A percentile compares a stretch with the other conserved stretches of the same genome.
phyloP scores from a whole-genome alignment of 1,284 basidiomycete genomes.

The Calocybe gambosa region DNA sequence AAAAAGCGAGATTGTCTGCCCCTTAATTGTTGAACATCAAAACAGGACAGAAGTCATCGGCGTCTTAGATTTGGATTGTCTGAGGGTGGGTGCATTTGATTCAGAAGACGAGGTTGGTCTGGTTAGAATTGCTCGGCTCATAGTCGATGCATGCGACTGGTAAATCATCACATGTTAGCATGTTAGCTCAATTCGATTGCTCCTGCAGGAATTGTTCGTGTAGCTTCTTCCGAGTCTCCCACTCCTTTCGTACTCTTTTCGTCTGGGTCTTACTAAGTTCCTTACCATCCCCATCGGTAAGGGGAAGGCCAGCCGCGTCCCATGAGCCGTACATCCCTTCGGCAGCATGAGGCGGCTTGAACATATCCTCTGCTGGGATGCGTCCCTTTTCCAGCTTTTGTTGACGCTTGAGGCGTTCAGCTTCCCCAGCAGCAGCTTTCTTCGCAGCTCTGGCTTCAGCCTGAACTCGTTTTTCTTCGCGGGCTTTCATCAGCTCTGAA shows the following conservation, averaged over 20 bases:
- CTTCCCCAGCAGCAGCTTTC: slow-evolving; percentile 71
- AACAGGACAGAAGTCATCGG: slow-evolving; percentile 47
- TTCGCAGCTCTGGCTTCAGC: slow-evolving; percentile 76
- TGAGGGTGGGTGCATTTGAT: slow-evolving; percentile 65
- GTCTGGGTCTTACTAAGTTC: slow-evolving; percentile 79
- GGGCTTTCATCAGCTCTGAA: slow-evolving; percentile 73
- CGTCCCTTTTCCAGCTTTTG: slow-evolving; percentile 85
- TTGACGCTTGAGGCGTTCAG: slow-evolving; percentile 72
- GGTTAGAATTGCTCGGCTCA: slow-evolving; percentile 65
- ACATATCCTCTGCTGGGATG: slow-evolving; percentile 71
- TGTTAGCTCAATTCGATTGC: slow-evolving; percentile 19
- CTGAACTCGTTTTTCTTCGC: slow-evolving; percentile 85
- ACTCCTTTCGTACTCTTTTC: slow-evolving; percentile 83
- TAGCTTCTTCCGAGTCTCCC: slow-evolving; percentile 69
- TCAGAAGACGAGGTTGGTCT: slow-evolving; percentile 70
- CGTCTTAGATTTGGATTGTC: slow-evolving; percentile 83
- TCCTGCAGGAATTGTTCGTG: slow-evolving; percentile 69
- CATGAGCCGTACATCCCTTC: slow-evolving; percentile 71
- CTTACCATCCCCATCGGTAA: slow-evolving; percentile 77
- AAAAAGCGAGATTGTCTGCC: slow-evolving; percentile 81
- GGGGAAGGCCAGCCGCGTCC: slow-evolving; percentile 83
- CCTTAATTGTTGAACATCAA: slow-evolving; percentile 45
- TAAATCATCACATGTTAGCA: slow-evolving; percentile 15
- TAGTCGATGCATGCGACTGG: slow-evolving; percentile 35
- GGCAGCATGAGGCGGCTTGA: slow-evolving; percentile 74